Conservation (phyloP, 306 rosid genomes). For the Ziziphus jujuba region DNA sequence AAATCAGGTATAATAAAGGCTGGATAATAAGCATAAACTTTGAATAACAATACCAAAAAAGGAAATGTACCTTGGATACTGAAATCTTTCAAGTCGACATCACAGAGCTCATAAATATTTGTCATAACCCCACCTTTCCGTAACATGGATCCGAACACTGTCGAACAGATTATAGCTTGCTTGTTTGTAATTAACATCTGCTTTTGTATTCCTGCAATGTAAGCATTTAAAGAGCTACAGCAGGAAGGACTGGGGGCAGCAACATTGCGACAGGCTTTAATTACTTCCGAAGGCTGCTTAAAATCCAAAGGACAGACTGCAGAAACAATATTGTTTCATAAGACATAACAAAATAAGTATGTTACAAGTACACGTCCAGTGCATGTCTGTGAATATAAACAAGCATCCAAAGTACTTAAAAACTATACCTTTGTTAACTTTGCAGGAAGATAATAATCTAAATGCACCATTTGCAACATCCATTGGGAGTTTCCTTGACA, state of each 20-base stretch:
- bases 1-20: conserved; percentile 28
- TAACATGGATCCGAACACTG: conserved; percentile 86
- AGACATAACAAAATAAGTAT: neutral
- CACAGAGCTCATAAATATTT: conserved; percentile 89
- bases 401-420: neutral
- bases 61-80: conserved; percentile 77
- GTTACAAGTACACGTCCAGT: too few species aligned
- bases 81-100: conserved; percentile 96
- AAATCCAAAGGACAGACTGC: conserved; percentile 94
- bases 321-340: conserved; percentile 31
- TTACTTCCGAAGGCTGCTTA: conserved; percentile 77
- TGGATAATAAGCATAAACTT: conserved; percentile 9
- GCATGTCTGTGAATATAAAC: neutral
- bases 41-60: conserved; percentile 16
- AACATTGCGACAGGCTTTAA: conserved; percentile 68
- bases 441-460: conserved; percentile 92
- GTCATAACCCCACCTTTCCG: conserved; percentile 85
- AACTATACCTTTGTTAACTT: conserved; percentile 84
- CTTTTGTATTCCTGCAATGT: conserved; percentile 78
- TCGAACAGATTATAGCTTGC: conserved; percentile 94
- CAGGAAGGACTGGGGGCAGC: conserved; percentile 95
- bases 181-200: conserved; percentile 94
- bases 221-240: conserved; percentile 82
- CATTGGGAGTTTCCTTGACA: conserved; percentile 63
- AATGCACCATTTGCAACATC: conserved; percentile 68